phyloP scores from a whole-genome alignment of 75 land plant species.

The Cunninghamia lanceolata region DNA sequence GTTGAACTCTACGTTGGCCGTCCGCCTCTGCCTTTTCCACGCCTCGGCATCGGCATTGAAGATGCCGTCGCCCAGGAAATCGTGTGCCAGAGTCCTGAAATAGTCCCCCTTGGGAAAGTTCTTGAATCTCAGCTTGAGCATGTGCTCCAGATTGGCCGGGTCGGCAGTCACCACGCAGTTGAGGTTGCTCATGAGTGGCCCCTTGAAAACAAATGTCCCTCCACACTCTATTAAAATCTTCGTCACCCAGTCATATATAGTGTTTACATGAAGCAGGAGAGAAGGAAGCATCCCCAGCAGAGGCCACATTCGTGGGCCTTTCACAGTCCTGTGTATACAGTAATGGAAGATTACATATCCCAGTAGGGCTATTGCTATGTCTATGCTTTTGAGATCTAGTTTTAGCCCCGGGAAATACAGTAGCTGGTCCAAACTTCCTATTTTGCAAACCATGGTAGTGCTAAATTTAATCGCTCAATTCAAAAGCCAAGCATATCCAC shows the following conservation, averaged over 20 bases:
- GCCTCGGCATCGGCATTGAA: conserved; percentile 31
- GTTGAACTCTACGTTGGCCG: conserved; percentile 35
- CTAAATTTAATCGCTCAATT: too few relatives aligned
- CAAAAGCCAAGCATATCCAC: too few relatives aligned
- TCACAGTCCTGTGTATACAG: not conserved
- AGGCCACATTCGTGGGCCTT: conserved; percentile 4
- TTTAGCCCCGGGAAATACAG: not conserved
- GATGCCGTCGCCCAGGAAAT: conserved; percentile 30
- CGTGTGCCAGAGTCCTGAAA: not conserved
- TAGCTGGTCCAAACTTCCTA: not conserved
- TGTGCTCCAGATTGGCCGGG: conserved; percentile 13
- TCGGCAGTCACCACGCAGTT: conserved; percentile 14
- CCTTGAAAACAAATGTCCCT: conserved; percentile 22
- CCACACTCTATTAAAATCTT: not conserved
- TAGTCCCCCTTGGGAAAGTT: conserved; percentile 11
- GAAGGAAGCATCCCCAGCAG: conserved; percentile 20
- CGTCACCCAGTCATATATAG: conserved; percentile 15
- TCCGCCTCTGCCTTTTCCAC: conserved; percentile 35
- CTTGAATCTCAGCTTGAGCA: conserved; percentile 8
- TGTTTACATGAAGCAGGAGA: not conserved
- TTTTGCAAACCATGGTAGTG: not conserved
- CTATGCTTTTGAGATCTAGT: not conserved
- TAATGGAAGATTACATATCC: not conserved
- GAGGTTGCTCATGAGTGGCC: conserved; percentile 5
- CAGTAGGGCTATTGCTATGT: not conserved